phyloP scores from a whole-genome alignment of 148 eudicot genomes.

The Hydrangea macrophylla region DNA sequence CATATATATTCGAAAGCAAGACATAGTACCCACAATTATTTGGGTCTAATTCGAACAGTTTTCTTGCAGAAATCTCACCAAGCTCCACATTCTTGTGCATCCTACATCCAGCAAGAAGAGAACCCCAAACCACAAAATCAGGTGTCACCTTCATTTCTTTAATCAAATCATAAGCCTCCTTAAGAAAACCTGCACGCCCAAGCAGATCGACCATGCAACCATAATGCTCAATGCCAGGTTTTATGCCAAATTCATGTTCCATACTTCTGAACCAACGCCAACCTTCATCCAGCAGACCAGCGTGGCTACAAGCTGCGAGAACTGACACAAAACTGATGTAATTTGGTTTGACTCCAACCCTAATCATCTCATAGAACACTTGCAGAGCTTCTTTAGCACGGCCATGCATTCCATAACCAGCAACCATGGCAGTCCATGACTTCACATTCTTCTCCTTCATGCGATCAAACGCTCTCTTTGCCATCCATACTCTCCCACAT shows the following conservation, averaged over 20 bases:
- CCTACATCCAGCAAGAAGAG: constrained; percentile 65
- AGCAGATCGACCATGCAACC: constrained; percentile 78
- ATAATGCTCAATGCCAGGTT: constrained; percentile 64
- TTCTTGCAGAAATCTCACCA: constrained; percentile 54
- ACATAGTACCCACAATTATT: constrained; percentile 62
- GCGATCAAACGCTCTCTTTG: constrained; percentile 58
- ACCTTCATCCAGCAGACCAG: constrained; percentile 66
- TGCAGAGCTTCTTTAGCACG: constrained; percentile 53
- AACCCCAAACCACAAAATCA: constrained; percentile 66
- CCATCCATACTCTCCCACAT: constrained; percentile 57
- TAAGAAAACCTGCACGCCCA: constrained; percentile 50
- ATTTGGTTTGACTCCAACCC: constrained; percentile 46
- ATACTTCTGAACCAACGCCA: constrained; percentile 51
- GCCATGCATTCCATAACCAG: constrained; percentile 75
- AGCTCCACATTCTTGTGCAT: constrained; percentile 64
- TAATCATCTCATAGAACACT: constrained; percentile 57
- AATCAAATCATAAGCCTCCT: constrained; percentile 50
- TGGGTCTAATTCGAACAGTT: constrained; percentile 52
- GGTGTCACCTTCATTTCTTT: constrained; percentile 55
- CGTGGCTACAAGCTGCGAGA: constrained; percentile 72
- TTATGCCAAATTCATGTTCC: constrained; percentile 40
- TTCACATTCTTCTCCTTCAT: constrained; percentile 56
- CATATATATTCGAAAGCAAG: constrained; percentile 67
- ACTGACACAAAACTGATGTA: constrained; percentile 62
- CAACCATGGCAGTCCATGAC: constrained; percentile 67